Conservation (phyloP, 495 filamentous ascomycete species). For the Pseudevernia furfuracea region DNA sequence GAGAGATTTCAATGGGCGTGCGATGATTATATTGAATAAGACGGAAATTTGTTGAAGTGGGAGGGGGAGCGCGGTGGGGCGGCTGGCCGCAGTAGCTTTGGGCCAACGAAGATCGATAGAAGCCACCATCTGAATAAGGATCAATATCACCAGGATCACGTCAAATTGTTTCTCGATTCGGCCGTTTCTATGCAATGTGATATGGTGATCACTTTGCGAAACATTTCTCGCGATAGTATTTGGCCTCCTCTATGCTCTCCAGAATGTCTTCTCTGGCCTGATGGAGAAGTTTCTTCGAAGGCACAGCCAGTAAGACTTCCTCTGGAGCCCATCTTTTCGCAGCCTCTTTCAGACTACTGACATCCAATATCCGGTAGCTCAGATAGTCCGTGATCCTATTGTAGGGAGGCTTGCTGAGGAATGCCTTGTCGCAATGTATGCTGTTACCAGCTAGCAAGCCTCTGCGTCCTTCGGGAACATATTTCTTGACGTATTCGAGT, state of each 20-base stretch:
- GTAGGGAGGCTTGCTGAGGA: constrained; percentile 69
- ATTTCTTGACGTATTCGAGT: constrained; percentile 65
- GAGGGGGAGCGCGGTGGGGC: constrained; percentile 7
- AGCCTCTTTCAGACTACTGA: constrained; percentile 85
- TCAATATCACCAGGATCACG: background rate
- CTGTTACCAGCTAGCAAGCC: constrained; percentile 85
- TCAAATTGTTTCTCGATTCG: background rate
- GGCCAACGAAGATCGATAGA: constrained; percentile 6
- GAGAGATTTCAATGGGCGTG: background rate
- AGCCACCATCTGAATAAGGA: background rate
- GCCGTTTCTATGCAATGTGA: background rate
- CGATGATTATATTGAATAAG: background rate
- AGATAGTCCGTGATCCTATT: constrained; percentile 62
- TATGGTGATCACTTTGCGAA: constrained; percentile 34
- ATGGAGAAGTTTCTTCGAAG: constrained; percentile 68
- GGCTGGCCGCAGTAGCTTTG: background rate
- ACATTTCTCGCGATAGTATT: constrained; percentile 62
- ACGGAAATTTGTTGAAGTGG: constrained; percentile 2
- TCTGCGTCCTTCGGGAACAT: constrained; percentile 53
- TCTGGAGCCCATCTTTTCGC: constrained; percentile 69
- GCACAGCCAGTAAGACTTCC: constrained; percentile 50
- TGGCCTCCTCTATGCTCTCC: constrained; percentile 88
- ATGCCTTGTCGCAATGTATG: constrained; percentile 82
- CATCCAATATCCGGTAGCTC: constrained; percentile 85
- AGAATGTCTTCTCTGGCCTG: constrained; percentile 83